Conservation (phyloP, 2,329 filamentous ascomycete species). For the Fusarium protoensiforme region DNA sequence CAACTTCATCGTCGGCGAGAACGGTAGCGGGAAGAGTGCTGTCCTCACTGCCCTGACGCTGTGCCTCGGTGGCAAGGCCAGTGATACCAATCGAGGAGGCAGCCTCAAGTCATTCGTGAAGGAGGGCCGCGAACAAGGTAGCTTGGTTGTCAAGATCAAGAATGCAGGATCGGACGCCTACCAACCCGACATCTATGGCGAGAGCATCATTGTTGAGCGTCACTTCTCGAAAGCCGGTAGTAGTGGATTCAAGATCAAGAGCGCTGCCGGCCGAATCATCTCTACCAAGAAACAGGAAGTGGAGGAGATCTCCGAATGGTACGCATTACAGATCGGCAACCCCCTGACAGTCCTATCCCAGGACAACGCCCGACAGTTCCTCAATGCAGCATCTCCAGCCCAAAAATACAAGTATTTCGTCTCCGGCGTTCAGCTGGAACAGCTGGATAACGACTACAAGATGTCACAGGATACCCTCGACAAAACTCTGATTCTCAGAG, state of each 20-base stretch:
- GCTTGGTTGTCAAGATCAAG: constrained; percentile 86
- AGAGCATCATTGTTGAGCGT: constrained; percentile 90
- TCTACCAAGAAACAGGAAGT: constrained; percentile 88
- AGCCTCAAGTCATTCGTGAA: constrained; percentile 93
- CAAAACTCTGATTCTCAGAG: constrained; percentile 59
- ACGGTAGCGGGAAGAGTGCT: constrained; percentile 97
- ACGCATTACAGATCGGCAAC: constrained; percentile 93
- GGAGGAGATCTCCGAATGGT: constrained; percentile 94
- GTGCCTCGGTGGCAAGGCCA: constrained; percentile 94
- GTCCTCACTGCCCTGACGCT: constrained; percentile 92
- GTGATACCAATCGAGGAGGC: constrained; percentile 89
- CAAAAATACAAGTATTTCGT: constrained; percentile 98
- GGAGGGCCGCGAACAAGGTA: constrained; percentile 81
- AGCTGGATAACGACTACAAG: constrained; percentile 90
- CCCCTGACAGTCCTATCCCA: constrained; percentile 96
- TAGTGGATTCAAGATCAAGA: constrained; percentile 90
- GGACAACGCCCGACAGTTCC: constrained; percentile 92
- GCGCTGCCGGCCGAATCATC: constrained; percentile 73
- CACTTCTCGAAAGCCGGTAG: constrained; percentile 80
- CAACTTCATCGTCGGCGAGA: constrained; percentile 98
- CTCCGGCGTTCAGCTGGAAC: constrained; percentile 92
- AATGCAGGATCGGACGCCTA: constrained; percentile 90
- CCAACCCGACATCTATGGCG: constrained; percentile 82
- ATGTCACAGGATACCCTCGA: constrained; percentile 84
- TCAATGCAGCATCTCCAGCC: constrained; percentile 82